phyloP scores from a whole-genome alignment of 176 grass and related monocot species.

The Rhynchospora tenuis region DNA sequence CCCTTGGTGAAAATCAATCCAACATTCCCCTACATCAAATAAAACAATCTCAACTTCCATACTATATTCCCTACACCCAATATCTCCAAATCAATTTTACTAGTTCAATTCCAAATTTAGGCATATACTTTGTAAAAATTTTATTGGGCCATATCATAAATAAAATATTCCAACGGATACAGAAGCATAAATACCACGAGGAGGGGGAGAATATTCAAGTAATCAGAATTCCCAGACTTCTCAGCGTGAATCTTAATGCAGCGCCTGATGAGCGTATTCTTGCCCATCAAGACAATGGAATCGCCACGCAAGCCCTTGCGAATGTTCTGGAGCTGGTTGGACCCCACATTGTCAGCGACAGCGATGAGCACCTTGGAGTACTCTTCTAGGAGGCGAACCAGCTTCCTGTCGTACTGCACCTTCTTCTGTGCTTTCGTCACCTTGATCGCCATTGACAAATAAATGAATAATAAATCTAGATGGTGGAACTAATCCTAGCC shows the following conservation, averaged over 20 bases:
- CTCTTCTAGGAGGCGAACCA: conserved; percentile 65
- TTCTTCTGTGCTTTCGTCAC: conserved; percentile 80
- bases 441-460: conserved; percentile 60
- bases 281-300: conserved; percentile 79
- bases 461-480: neutral
- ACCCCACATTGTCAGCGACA: conserved; percentile 74
- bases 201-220: conserved; percentile 41
- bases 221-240: conserved; percentile 42
- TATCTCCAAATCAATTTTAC: neutral
- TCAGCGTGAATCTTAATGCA: conserved; percentile 73
- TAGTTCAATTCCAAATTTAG: neutral
- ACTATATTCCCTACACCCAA: neutral
- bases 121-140: neutral
- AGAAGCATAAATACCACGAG: conserved; percentile 40
- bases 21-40: conserved; percentile 52
- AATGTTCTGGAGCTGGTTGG: conserved; percentile 79
- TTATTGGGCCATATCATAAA: no score
- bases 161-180: neutral
- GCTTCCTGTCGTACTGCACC: conserved; percentile 61
- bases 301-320: conserved; percentile 62
- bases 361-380: conserved; percentile 81
- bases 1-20: conserved; percentile 92
- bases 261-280: conserved; percentile 77
- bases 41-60: neutral
- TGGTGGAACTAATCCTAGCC: neutral